Evolutionary conservation across 192 early-diverging fungal genomes (phyloP).

Genomic region (Coemansia sp.): DNA sequence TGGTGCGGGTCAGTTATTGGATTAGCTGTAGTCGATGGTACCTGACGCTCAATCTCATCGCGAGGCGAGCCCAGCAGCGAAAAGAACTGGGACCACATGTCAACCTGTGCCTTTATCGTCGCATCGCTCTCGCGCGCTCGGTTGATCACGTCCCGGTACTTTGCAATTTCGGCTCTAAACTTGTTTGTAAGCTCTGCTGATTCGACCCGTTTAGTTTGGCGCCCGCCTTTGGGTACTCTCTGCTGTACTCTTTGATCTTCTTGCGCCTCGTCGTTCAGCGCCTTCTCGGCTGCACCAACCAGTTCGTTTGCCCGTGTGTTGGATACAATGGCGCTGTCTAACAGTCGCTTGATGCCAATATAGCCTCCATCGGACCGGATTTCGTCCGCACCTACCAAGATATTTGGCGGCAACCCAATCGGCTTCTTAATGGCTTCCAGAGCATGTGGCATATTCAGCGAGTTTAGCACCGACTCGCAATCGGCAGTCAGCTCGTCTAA

Average conservation of each 20-base stretch:
- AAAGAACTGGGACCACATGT: constrained; percentile 43
- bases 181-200: constrained; percentile 41
- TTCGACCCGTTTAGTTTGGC: constrained; percentile 13
- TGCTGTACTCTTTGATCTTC: constrained; percentile 35
- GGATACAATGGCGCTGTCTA: constrained; percentile 60
- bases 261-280: constrained; percentile 38
- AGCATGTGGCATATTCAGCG: constrained; percentile 68
- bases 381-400: constrained; percentile 73
- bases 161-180: constrained; percentile 34
- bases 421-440: constrained; percentile 75
- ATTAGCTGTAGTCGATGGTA: constrained; percentile 62
- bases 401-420: constrained; percentile 67
- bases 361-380: constrained; percentile 71
- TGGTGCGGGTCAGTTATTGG: constrained; percentile 62
- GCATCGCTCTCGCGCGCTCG: constrained; percentile 74
- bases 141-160: constrained; percentile 66
- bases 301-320: constrained; percentile 55
- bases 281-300: constrained; percentile 59
- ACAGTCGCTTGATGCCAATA: constrained; percentile 60
- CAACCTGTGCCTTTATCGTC: constrained; percentile 55
- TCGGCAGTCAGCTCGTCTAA: constrained; percentile 70
- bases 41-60: constrained; percentile 57
- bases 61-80: constrained; percentile 32
- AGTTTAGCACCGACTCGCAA: constrained; percentile 67
- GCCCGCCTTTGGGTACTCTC: constrained; percentile 3